phyloP scores from a whole-genome alignment of 2,329 filamentous ascomycete species.

The Amphichorda felina region DNA sequence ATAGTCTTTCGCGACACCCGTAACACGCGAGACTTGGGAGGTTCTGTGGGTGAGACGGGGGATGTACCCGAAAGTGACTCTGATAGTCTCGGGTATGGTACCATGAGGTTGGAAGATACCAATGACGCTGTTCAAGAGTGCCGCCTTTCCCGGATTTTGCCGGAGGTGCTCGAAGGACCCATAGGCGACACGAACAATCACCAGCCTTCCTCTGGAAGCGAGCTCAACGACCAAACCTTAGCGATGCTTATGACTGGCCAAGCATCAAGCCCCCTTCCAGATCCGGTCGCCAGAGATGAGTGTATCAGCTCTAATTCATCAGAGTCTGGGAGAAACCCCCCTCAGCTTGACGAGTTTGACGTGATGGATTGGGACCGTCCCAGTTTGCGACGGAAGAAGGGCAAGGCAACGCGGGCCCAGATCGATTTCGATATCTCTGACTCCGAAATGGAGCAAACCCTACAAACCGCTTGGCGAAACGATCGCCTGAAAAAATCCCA shows the following conservation, averaged over 20 bases:
- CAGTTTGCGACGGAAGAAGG: conserved; percentile 53
- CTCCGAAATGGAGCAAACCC: conserved; percentile 49
- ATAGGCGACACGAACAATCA: too few species aligned
- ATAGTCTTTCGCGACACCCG: conserved; percentile 51
- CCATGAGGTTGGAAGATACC: too few species aligned
- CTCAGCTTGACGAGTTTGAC: conserved; percentile 54
- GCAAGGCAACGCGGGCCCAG: conserved; percentile 47
- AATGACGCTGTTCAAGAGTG: too few species aligned
- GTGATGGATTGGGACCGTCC: conserved; percentile 73
- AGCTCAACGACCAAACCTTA: conserved; percentile 13
- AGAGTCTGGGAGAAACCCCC: conserved; percentile 20
- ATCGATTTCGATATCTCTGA: conserved; percentile 46
- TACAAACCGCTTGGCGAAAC: conserved; percentile 50
- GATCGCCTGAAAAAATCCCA: conserved; percentile 61
- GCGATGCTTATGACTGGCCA: conserved; percentile 12
- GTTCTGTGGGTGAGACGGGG: conserved; percentile 10
- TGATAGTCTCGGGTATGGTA: neutral
- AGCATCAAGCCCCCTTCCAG: neutral
- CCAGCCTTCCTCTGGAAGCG: conserved; percentile 7
- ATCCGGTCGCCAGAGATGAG: conserved; percentile 7
- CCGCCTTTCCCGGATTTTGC: too few species aligned
- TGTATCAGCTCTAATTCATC: neutral
- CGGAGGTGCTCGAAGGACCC: too few species aligned
- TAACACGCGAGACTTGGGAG: conserved; percentile 13
- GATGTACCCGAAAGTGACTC: conserved; percentile 6